Conservation (phyloP, 495 filamentous ascomycete genomes). For the Cercophora samala region DNA sequence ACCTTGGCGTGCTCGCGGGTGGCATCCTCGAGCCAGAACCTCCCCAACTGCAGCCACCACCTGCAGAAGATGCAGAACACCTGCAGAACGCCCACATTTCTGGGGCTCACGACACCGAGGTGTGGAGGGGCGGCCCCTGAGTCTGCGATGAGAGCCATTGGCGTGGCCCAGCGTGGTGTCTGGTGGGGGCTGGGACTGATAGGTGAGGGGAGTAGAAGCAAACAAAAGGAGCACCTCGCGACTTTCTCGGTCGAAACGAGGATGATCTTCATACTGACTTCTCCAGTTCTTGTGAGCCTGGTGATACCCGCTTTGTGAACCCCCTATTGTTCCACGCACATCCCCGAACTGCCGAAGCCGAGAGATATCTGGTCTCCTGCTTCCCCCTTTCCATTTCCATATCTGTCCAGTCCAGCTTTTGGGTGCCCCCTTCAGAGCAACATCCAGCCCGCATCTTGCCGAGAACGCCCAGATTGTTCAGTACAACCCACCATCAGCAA, state of each 20-base stretch:
- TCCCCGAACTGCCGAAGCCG: neutral
- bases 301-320: neutral
- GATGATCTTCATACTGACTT: neutral
- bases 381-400: neutral
- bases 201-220: neutral
- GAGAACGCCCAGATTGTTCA: neutral
- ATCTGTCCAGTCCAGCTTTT: neutral
- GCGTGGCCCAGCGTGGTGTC: neutral
- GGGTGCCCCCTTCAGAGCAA: neutral
- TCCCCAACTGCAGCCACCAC: neutral
- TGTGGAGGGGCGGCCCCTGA: neutral
- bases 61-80: neutral
- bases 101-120: neutral
- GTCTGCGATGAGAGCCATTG: neutral
- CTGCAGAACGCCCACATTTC: neutral
- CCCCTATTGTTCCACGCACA: neutral
- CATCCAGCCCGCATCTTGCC: constrained; percentile 1
- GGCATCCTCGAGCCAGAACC: neutral
- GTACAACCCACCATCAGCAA: neutral
- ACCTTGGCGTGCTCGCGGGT: neutral
- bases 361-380: neutral
- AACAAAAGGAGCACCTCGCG: neutral
- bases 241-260: neutral
- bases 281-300: neutral
- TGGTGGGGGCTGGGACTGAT: neutral